Evolutionary conservation across 805 yeast genomes (phyloP).

Genomic region (Wickerhamomyces chambardii): DNA sequence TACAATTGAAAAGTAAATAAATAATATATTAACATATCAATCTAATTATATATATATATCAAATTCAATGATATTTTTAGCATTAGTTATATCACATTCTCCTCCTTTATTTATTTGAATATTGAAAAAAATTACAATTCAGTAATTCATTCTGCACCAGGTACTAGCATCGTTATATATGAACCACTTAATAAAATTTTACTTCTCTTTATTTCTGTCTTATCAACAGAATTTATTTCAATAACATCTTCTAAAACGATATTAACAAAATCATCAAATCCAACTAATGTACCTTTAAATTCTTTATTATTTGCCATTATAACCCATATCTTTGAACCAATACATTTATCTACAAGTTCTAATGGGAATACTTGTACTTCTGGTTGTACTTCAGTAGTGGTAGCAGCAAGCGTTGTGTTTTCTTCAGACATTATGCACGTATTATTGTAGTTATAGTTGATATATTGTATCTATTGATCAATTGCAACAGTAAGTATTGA

Average conservation of each 20-base stretch:
- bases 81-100: too few species aligned
- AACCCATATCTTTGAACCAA: constrained; percentile 74
- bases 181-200: constrained; percentile 67
- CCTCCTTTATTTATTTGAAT: too few species aligned
- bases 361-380: constrained; percentile 41
- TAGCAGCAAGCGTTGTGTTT: too few species aligned
- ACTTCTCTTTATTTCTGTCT: constrained; percentile 35
- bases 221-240: constrained; percentile 38
- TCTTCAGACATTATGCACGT: not conserved
- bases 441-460: too few species aligned
- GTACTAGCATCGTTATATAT: constrained; percentile 60
- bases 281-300: constrained; percentile 81
- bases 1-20: too few species aligned
- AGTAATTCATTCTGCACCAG: constrained; percentile 30
- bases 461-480: too few species aligned
- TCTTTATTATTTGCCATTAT: constrained; percentile 56
- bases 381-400: not conserved
- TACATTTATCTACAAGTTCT: constrained; percentile 81
- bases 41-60: too few species aligned
- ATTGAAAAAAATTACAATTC: too few species aligned
- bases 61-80: too few species aligned
- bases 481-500: too few species aligned
- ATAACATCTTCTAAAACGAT: constrained; percentile 79
- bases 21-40: too few species aligned
- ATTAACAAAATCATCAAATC: constrained; percentile 94